Evolutionary conservation across 2,329 filamentous ascomycete species (phyloP).

Genomic region (Aureobasidium pullulans): DNA sequence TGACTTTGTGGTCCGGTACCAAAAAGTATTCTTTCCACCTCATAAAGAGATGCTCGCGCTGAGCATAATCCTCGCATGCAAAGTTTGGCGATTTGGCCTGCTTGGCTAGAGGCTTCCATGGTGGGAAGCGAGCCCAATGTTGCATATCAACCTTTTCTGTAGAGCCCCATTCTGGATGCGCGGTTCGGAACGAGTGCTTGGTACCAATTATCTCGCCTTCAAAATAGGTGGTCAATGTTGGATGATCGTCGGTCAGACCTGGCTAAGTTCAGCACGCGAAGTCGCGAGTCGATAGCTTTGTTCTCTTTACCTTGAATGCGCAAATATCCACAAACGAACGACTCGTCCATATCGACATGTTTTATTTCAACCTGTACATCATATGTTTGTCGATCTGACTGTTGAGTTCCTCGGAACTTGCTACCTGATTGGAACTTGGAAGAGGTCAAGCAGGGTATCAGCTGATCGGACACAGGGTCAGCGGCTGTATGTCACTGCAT

Average conservation of each 20-base stretch:
- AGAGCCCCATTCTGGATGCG: conserved; percentile 84
- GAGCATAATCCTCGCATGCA: conserved; percentile 60
- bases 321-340: conserved; percentile 89
- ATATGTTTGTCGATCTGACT: conserved; percentile 87
- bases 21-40: conserved; percentile 98
- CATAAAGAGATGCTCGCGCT: conserved; percentile 92
- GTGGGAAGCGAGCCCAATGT: conserved; percentile 86
- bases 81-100: conserved; percentile 50
- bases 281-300: not conserved
- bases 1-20: conserved; percentile 87
- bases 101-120: conserved; percentile 70
- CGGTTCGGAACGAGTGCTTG: conserved; percentile 89
- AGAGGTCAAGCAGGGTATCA: conserved; percentile 71
- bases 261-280: not conserved
- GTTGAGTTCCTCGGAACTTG: conserved; percentile 82
- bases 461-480: conserved; percentile 37
- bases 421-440: conserved; percentile 82
- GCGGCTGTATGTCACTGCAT: not conserved
- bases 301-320: conserved; percentile 72
- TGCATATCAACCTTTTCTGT: conserved; percentile 84
- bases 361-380: conserved; percentile 97
- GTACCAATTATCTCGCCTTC: conserved; percentile 95
- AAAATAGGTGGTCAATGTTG: conserved; percentile 96
- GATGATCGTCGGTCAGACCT: conserved; percentile 93
- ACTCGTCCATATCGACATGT: conserved; percentile 89